Percentiles rank a stretch among this genome's conserved stretches.
Conservation (phyloP, 192 early-diverging fungal genomes). For the Glomus cerebriforme region DNA sequence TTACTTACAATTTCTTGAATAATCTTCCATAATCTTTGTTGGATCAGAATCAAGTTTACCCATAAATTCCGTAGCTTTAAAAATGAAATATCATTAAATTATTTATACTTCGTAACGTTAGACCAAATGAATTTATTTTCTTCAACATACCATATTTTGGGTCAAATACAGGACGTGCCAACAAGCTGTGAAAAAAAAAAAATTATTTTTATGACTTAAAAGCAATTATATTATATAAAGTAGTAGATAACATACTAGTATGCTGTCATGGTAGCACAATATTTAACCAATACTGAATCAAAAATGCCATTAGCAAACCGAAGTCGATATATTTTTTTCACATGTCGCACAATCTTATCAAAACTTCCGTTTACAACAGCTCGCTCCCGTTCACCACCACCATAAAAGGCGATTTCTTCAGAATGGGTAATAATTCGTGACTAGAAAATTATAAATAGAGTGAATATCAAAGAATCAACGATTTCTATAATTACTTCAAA, state of each 20-base stretch:
- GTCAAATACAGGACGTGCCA: constrained; percentile 64
- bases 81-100: neutral
- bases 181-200: constrained; percentile 46
- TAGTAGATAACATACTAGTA: constrained; percentile 53
- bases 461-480: neutral
- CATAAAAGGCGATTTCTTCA: constrained; percentile 81
- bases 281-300: constrained; percentile 67
- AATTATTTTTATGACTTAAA: too few relatives aligned
- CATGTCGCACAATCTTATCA: constrained; percentile 56
- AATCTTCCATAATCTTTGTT: constrained; percentile 62
- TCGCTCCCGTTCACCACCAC: constrained; percentile 68
- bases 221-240: neutral
- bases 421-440: constrained; percentile 83
- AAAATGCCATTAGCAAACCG: constrained; percentile 66
- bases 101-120: neutral
- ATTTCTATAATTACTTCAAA: too few relatives aligned
- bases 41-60: constrained; percentile 51
- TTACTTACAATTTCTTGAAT: constrained; percentile 60
- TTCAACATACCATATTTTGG: constrained; percentile 50
- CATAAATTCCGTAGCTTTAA: constrained; percentile 57
- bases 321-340: constrained; percentile 58
- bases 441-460: constrained; percentile 29
- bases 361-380: constrained; percentile 67
- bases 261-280: constrained; percentile 67
- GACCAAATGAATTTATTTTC: neutral